Evolutionary conservation across 495 filamentous ascomycete species (phyloP).

Genomic region (Aspergillus homomorphus): DNA sequence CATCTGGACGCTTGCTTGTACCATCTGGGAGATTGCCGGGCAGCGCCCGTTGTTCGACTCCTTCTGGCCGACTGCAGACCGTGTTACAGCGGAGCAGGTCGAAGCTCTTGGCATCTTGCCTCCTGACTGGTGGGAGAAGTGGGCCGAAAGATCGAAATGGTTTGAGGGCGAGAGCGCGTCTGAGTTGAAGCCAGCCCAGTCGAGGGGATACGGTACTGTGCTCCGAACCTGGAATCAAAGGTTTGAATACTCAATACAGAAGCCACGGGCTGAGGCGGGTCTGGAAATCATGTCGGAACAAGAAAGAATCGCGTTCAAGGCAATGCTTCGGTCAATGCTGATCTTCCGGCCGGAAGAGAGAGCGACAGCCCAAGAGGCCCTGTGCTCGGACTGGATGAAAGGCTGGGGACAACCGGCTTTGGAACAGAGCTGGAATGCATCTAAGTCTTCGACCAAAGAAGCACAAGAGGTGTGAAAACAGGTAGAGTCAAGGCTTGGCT

Average conservation of each 20-base stretch:
- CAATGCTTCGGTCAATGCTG: constrained; percentile 22
- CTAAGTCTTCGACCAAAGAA: not conserved
- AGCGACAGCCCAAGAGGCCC: constrained; percentile 13
- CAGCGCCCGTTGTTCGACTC: constrained; percentile 28
- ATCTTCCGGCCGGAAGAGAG: constrained; percentile 15
- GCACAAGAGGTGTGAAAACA: no score
- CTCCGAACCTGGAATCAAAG: constrained; percentile 14
- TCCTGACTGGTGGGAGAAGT: constrained; percentile 2
- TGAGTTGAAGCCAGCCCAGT: constrained; percentile 5
- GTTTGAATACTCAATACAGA: constrained; percentile 21
- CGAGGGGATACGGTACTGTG: constrained; percentile 13
- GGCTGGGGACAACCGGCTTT: constrained; percentile 15
- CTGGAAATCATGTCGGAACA: constrained; percentile 15
- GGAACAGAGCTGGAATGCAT: constrained; percentile 9
- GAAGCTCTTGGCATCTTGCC: constrained; percentile 11
- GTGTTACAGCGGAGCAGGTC: constrained; percentile 28
- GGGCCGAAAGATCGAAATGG: constrained; percentile 2
- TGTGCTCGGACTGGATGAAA: constrained; percentile 17
- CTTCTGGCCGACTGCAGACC: constrained; percentile 16
- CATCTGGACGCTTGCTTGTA: constrained; percentile 34
- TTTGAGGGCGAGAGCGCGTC: constrained; percentile 24
- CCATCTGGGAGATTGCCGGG: constrained; percentile 31
- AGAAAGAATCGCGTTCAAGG: constrained; percentile 21
- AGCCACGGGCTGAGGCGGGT: constrained; percentile 19
- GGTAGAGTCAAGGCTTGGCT: no score